A percentile compares a stretch with the other conserved stretches of the same genome.
Evolutionary conservation across 768 basidiomycete genomes (phyloP).

Genomic region (Macrolepiota albuminosa): DNA sequence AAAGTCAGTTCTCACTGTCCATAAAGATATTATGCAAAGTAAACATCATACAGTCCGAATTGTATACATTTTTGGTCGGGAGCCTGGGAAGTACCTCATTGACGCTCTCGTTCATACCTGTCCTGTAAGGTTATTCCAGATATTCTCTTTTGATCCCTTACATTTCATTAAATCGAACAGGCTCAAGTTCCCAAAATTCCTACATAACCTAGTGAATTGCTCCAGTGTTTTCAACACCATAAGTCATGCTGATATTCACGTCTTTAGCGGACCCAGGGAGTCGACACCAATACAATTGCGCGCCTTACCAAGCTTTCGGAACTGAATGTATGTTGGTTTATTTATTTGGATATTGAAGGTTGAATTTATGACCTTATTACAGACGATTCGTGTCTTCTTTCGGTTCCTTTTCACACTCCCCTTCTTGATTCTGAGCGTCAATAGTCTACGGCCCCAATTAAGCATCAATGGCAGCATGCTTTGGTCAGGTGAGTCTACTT

Average conservation of each 20-base stretch:
- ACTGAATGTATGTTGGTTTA: conserved; percentile 55
- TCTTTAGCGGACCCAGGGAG: conserved; percentile 42
- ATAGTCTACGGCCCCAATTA: conserved; percentile 54
- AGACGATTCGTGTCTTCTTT: conserved; percentile 35
- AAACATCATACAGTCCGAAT: conserved; percentile 48
- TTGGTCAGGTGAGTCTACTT: conserved; percentile 24
- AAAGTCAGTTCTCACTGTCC: conserved; percentile 37
- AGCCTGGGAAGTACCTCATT: conserved; percentile 62
- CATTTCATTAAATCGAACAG: conserved; percentile 40
- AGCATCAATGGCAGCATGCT: conserved; percentile 30
- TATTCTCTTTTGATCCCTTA: not conserved
- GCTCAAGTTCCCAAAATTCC: conserved; percentile 64
- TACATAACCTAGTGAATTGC: conserved; percentile 49
- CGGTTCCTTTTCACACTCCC: conserved; percentile 66
- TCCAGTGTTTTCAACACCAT: not conserved
- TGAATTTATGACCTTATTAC: not conserved
- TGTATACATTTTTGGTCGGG: conserved; percentile 64
- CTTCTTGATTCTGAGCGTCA: conserved; percentile 57
- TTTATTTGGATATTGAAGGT: not conserved
- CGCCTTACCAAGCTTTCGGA: conserved; percentile 79
- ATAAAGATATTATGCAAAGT: not conserved
- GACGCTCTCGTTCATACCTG: conserved; percentile 70
- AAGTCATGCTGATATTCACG: not conserved
- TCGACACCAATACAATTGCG: conserved; percentile 36
- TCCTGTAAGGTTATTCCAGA: conserved; percentile 40